Conservation (phyloP, 2,329 filamentous ascomycete genomes). For the Fusarium brevicatenulatum region DNA sequence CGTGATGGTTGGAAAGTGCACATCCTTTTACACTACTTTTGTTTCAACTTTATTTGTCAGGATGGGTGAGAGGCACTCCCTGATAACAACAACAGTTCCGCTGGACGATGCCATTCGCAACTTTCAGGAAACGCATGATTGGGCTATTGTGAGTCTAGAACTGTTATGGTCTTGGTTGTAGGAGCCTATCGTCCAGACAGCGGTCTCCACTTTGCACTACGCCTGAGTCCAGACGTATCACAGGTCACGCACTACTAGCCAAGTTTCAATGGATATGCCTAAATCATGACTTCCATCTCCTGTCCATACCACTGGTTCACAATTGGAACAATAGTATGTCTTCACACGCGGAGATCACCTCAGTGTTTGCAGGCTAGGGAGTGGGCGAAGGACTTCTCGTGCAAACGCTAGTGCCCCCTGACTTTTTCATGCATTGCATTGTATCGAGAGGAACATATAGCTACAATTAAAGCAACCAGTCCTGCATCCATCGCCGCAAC, state of each 20-base stretch:
- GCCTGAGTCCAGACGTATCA: not conserved
- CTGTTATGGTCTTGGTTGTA: not conserved
- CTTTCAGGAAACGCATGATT: not conserved
- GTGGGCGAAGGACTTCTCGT: not conserved
- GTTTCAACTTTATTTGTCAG: no score
- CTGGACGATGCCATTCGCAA: not conserved
- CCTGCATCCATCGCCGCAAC: not conserved
- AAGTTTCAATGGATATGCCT: slow-evolving; percentile 7
- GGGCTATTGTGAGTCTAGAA: not conserved
- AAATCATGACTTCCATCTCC: not conserved
- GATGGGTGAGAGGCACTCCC: not conserved
- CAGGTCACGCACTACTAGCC: slow-evolving; percentile 5
- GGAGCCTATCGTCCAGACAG: not conserved
- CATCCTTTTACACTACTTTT: no score
- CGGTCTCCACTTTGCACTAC: not conserved
- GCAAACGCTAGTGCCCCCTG: not conserved
- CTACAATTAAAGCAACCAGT: not conserved
- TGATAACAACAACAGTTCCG: not conserved
- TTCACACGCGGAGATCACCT: not conserved
- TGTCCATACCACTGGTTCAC: not conserved
- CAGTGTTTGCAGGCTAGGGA: not conserved
- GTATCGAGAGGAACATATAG: not conserved
- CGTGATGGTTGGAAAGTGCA: no score
- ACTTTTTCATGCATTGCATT: not conserved
- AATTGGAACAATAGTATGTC: not conserved